Evolutionary conservation across 2,329 filamentous ascomycete genomes (phyloP), one percentile per base, ranked within the genome.

Genomic region (Escovopsis sp.): DNA sequence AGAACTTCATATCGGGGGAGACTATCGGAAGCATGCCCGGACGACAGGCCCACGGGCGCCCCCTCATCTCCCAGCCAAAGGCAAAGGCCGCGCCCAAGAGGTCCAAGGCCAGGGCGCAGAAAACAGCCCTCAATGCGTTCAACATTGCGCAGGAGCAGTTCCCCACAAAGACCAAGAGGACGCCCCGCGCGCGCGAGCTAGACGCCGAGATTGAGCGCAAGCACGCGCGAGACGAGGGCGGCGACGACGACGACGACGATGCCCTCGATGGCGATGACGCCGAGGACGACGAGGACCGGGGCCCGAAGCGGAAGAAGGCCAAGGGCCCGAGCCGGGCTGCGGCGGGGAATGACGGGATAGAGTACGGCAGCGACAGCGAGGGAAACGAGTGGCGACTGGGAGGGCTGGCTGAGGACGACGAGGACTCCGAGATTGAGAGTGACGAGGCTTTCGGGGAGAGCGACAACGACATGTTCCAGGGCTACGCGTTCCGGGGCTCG

Each of bases 401-500:
- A 26, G 68, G 62, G 10, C 46, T 75, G 6, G 68, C 66, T 19
- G 66, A 65, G 12, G 71, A 72, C 30, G 75, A 78, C 33, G 70
- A 78, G 18, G 75, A 80, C 51, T 79, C 75, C 5, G 75, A 79
- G 46, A 73, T 79, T 42, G 77, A 80, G 50, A 77, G 73, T 51
- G 75, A 80, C 56, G 85, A 93, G 54, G 88, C 89, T 2, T 86
- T 94, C 68, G 85, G 86, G 4, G 80, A 85, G 49, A 91, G 85
- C 53, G 88, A 94, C 54, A 80, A 91, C 54, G 88, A 94, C 57
- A 74, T 72, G 48, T 93, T 94, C 50, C 77, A 86, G 49, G 84
- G 78, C 10, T 93, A 81, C 53, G 54, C 67, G 0, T 77, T 78
- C 46, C 54, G 70, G 1, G 72, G 70, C 10, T 69, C 65, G 52